Evolutionary conservation across 306 rosid genomes (phyloP), one percentile per base, ranked within the genome.

Genomic region (Elaeagnus macrophylla): DNA sequence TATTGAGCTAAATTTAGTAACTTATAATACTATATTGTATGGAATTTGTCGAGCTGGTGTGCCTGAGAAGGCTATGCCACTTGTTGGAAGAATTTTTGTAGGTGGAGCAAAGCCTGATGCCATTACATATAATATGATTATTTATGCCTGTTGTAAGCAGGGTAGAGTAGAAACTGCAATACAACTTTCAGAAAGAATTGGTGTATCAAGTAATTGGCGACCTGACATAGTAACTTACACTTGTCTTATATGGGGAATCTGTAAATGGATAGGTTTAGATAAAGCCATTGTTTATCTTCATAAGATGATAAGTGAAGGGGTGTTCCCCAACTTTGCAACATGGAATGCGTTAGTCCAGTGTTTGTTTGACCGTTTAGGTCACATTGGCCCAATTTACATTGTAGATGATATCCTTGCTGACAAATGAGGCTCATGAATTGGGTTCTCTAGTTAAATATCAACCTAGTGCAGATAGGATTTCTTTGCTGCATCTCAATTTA

Each of bases 281-380:
- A 93, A 87, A 68, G 95, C 87, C 60, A 3, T 69, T 55, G 60
- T 67, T 59, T 72, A 71, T 78, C 87, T 91, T 64, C 67, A 84
- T 53, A 83, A 75, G 67, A 83, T 88, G 86, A 51, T 77, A 48
- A 73, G 68, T 32, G 72, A 59, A 61, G 95, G 85, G 59, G 68
- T 78, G 55, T 68, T 53, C 62, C 99, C 89, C 67, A 84, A 82
- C 58, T 25, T 65, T 54, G 79, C 81, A 54, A 75, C 87, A 51
- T 91, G 96, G 99, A 43, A 78, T 75, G 81, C 65, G 58, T 71
- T 91, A 35, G 83, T 91, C 49, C 80, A 66, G 59, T 81, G 83
- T 65, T 75, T 84, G 60, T 87, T 91, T 65, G 66, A 72, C 88
- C 66, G 68, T 68, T 70, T 82, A 65, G 93, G 95, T 62, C 94